Conservation (phyloP, 208 protist genomes). For the Jaenimonas drosophilae region DNA sequence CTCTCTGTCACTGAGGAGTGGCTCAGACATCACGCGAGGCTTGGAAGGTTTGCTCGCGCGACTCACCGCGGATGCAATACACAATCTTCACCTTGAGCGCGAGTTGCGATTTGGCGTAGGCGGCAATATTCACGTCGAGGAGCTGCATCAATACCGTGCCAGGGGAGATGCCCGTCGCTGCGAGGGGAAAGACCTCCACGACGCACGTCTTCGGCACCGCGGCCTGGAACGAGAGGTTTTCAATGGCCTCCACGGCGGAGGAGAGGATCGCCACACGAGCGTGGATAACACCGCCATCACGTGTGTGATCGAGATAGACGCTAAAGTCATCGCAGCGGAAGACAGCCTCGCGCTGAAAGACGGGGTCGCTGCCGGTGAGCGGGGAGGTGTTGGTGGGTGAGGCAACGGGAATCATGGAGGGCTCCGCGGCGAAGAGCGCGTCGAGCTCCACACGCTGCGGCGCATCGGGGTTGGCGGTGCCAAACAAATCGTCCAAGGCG, state of each 20-base stretch:
- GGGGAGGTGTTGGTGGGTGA: neutral
- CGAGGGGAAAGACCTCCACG: slow-evolving; percentile 39
- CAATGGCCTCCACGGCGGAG: slow-evolving; percentile 10
- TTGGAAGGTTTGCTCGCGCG: slow-evolving; percentile 55
- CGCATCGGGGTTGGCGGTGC: slow-evolving; percentile 20
- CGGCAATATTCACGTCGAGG: slow-evolving; percentile 35
- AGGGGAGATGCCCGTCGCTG: slow-evolving; percentile 21
- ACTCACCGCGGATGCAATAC: slow-evolving; percentile 32
- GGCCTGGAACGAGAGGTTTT: slow-evolving; percentile 56
- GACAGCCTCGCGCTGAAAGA: slow-evolving; percentile 9
- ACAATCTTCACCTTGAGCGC: slow-evolving; percentile 61
- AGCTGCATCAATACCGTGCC: slow-evolving; percentile 27
- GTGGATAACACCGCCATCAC: slow-evolving; percentile 6
- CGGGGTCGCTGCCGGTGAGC: neutral
- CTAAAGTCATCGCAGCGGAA: slow-evolving; percentile 44
- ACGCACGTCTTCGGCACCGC: slow-evolving; percentile 51
- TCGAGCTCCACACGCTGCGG: neutral
- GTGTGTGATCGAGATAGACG: slow-evolving; percentile 20
- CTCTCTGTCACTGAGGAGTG: neutral
- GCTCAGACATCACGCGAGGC: slow-evolving; percentile 20
- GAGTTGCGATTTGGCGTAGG: slow-evolving; percentile 33
- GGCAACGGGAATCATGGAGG: neutral
- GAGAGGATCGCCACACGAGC: slow-evolving; percentile 41
- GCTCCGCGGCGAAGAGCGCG: neutral
- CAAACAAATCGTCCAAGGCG: slow-evolving; percentile 67